A percentile compares a stretch with the other conserved stretches of the same genome.
phyloP scores from a whole-genome alignment of 352 stramenopile genomes.

The Phytophthora multivora region DNA sequence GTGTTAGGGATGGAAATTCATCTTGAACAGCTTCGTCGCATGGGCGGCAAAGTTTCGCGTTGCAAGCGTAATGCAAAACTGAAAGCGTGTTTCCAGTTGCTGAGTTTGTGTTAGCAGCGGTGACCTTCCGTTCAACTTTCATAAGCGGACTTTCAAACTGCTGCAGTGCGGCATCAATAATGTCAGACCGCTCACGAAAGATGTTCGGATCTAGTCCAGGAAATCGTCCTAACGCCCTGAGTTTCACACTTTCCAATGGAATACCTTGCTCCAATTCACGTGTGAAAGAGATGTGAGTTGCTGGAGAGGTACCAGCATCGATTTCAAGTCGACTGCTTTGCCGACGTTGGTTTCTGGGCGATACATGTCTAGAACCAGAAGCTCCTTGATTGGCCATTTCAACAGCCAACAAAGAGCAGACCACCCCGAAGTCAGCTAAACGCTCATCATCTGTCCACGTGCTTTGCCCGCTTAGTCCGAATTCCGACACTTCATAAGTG shows the following conservation, averaged over 20 bases:
- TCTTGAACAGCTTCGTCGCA: constrained; percentile 48
- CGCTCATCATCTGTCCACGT: constrained; percentile 28
- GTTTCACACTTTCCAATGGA: constrained; percentile 59
- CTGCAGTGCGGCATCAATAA: constrained; percentile 45
- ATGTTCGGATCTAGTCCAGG: constrained; percentile 53
- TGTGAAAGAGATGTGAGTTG: constrained; percentile 32
- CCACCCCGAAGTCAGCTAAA: constrained; percentile 44
- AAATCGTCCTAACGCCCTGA: constrained; percentile 54
- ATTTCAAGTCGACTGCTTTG: constrained; percentile 27
- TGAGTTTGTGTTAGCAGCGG: neutral
- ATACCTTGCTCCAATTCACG: constrained; percentile 57
- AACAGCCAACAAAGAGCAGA: constrained; percentile 47
- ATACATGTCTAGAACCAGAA: constrained; percentile 1
- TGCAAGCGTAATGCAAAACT: constrained; percentile 50
- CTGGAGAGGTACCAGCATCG: constrained; percentile 5
- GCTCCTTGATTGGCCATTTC: constrained; percentile 31
- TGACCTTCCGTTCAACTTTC: constrained; percentile 8
- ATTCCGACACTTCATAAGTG: constrained; percentile 24
- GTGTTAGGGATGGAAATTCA: constrained; percentile 58
- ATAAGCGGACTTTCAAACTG: constrained; percentile 35
- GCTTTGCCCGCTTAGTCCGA: constrained; percentile 10
- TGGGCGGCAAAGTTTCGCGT: constrained; percentile 58
- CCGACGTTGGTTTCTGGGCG: constrained; percentile 11
- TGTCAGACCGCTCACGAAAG: constrained; percentile 42
- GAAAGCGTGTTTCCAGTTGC: constrained; percentile 39